phyloP scores from a whole-genome alignment of 2,329 filamentous ascomycete genomes.

The Tolypocladium amazonense region DNA sequence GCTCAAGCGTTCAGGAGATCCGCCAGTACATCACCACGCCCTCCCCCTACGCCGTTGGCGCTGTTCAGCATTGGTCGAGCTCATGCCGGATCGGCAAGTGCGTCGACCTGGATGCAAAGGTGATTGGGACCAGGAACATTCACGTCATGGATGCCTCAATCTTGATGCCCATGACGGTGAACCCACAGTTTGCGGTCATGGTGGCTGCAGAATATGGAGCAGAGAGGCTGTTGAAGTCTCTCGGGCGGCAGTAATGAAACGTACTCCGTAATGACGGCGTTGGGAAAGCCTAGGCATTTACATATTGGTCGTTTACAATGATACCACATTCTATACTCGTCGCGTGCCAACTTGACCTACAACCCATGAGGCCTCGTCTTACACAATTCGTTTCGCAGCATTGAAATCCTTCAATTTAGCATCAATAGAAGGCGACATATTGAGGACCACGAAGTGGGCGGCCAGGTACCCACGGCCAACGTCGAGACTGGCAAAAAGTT shows the following conservation, averaged over 20 bases:
- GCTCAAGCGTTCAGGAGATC: conserved; percentile 35
- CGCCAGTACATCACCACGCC: conserved; percentile 36
- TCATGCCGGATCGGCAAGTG: conserved; percentile 39
- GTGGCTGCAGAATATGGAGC: conserved; percentile 39
- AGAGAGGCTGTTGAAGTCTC: conserved; percentile 28
- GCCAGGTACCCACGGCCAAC: too few species aligned
- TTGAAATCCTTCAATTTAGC: too few species aligned
- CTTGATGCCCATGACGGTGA: conserved; percentile 37
- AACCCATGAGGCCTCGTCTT: too few species aligned
- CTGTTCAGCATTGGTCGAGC: conserved; percentile 43
- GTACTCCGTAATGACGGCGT: not conserved
- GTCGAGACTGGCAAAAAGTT: not conserved
- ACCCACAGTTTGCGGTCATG: conserved; percentile 45
- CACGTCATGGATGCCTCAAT: conserved; percentile 42
- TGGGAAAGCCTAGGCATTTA: not conserved
- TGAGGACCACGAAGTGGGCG: too few species aligned
- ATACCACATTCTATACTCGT: not conserved
- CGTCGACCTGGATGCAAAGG: conserved; percentile 34
- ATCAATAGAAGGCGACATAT: too few species aligned
- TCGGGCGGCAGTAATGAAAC: not conserved
- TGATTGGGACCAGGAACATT: conserved; percentile 37
- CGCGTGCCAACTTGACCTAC: too few species aligned
- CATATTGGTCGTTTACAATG: not conserved
- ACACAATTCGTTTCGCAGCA: too few species aligned
- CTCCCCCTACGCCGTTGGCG: conserved; percentile 35